phyloP scores from a whole-genome alignment of 2,329 filamentous ascomycete species.

The Colletotrichum sublineola region DNA sequence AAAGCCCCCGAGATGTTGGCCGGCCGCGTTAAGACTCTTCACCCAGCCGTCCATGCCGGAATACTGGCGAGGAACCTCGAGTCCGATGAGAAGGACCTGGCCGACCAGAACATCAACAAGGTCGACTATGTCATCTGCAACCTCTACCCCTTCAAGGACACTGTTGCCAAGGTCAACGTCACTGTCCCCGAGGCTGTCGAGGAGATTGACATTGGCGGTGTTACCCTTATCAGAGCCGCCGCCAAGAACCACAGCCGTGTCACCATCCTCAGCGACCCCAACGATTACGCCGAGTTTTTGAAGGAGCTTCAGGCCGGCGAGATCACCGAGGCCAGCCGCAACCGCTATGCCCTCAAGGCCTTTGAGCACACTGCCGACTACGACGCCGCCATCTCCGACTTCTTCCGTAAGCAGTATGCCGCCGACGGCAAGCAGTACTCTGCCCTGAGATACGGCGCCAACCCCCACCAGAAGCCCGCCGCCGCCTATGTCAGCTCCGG shows the following conservation, averaged over 20 bases:
- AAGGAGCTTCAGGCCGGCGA: slow-evolving; percentile 89
- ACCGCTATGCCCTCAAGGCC: slow-evolving; percentile 94
- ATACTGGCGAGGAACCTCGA: slow-evolving; percentile 95
- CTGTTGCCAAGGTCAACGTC: slow-evolving; percentile 95
- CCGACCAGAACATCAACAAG: slow-evolving; percentile 94
- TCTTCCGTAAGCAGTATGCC: slow-evolving; percentile 98
- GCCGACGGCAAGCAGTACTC: slow-evolving; percentile 86
- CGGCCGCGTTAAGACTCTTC: slow-evolving; percentile 88
- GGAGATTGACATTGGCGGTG: slow-evolving; percentile 98
- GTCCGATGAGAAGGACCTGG: slow-evolving; percentile 96
- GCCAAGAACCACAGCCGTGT: slow-evolving; percentile 98
- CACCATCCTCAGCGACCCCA: slow-evolving; percentile 94
- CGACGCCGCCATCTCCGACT: slow-evolving; percentile 92
- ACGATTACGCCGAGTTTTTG: slow-evolving; percentile 94
- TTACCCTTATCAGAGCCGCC: slow-evolving; percentile 94
- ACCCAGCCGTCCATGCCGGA: slow-evolving; percentile 90
- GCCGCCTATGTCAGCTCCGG: slow-evolving; percentile 82
- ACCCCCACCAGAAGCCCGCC: slow-evolving; percentile 98
- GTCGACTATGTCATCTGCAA: slow-evolving; percentile 98
- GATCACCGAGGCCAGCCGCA: slow-evolving; percentile 86
- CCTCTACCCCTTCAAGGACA: slow-evolving; percentile 99
- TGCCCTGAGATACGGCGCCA: slow-evolving; percentile 92
- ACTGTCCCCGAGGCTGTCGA: slow-evolving; percentile 97
- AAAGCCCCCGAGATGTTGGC: slow-evolving; percentile 97
- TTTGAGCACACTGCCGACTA: slow-evolving; percentile 99